Conservation (phyloP, 352 stramenopile species). For the Globisporangium solare region DNA sequence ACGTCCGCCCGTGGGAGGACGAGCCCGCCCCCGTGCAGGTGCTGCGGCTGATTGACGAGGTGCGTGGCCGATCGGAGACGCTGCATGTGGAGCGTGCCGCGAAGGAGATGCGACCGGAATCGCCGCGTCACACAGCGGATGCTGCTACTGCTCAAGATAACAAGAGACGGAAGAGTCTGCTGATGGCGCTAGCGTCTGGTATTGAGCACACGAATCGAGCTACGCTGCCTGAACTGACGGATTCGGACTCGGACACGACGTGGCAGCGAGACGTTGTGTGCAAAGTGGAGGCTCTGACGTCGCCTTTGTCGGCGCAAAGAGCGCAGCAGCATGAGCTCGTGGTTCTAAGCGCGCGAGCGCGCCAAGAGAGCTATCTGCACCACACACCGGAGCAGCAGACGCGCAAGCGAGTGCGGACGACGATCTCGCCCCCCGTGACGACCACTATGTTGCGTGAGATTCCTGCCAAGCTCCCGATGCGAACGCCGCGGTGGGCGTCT, state of each 20-base stretch:
- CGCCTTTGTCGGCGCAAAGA: not conserved
- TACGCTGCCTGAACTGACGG: not conserved
- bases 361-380: not conserved
- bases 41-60: conserved; percentile 10
- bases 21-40: conserved; percentile 10
- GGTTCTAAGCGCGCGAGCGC: not conserved
- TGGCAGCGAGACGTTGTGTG: conserved; percentile 1
- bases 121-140: not conserved
- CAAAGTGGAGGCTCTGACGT: conserved; percentile 9
- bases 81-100: not conserved
- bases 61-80: not conserved
- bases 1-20: conserved; percentile 6
- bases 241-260: not conserved
- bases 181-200: not conserved
- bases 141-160: not conserved
- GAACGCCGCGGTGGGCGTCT: conserved; percentile 7
- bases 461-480: not conserved
- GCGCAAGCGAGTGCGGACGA: conserved; percentile 12
- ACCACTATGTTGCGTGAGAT: not conserved
- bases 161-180: not conserved
- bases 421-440: conserved; percentile 10
- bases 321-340: not conserved
- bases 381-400: conserved; percentile 6
- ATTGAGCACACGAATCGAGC: not conserved
- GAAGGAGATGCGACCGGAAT: not conserved